Evolutionary conservation across 495 filamentous ascomycete species (phyloP), one percentile per base, ranked within the genome.

Genomic region (Aspergillus olivimuriae): DNA sequence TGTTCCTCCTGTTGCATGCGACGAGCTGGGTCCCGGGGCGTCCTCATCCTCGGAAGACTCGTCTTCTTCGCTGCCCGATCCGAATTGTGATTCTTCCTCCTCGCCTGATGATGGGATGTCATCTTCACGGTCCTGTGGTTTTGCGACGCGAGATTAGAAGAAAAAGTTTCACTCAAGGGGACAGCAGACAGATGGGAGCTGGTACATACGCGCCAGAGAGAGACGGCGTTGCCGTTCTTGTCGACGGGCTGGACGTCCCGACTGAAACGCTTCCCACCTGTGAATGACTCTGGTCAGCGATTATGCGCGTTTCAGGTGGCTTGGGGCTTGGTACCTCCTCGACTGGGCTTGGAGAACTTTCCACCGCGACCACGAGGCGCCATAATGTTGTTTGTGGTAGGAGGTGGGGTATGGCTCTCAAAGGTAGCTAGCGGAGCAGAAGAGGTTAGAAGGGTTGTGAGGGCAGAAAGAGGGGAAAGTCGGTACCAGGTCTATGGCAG

Each of bases 191-290:
- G 12, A 19, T 3, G 10, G 3, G 21, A 31, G 15, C 35, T 35
- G 32, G 4, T 43, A 68, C 75, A 39, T 71, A 84, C 82, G 53
- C 68, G 74, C 89, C 90, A 92, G 72, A 94, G 84, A 64, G 82
- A 75, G 37, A 77, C 62, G 7, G 72, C 66, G 44, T 87, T 88
- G 48, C 87, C 89, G 61, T 96, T 86, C 39, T 82, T 83, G 53
- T 94, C 89, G 51, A 89, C 73, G 5, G 89, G 90, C 58, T 81
- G 80, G 9, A 96, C 79, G 60, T 95, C 83, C 30, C 84, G 82
- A 47, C 90, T 95, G 76, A 89, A 97, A 48, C 94, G 82, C 68
- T 95, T 94, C 52, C 91, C 92, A 43, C 90, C 91, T 95, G n/a
- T n/a, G n/a, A n/a, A n/a, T n/a, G n/a, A n/a, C n/a, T n/a, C n/a